phyloP scores from a whole-genome alignment of 192 early-diverging fungal species.

The Coemansia sp. region DNA sequence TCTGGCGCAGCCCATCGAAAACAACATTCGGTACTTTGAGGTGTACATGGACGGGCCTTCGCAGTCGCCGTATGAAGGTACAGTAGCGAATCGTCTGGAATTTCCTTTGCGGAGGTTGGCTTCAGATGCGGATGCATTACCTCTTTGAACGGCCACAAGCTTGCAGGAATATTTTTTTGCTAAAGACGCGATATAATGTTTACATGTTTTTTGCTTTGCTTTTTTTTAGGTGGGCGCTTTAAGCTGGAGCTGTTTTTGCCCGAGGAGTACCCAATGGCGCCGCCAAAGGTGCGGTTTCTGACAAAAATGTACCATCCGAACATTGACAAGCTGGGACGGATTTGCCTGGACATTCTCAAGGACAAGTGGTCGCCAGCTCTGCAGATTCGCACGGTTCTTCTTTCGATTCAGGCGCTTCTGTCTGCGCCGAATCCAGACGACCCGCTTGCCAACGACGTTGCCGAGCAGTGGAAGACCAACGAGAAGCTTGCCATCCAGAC shows the following conservation, averaged over 20 bases:
- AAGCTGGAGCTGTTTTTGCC: slow-evolving; percentile 95
- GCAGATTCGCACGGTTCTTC: slow-evolving; percentile 96
- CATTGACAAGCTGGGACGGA: slow-evolving; percentile 97
- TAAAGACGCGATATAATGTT: no score
- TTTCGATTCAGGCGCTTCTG: slow-evolving; percentile 95
- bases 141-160: neutral
- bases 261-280: slow-evolving; percentile 97
- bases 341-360: slow-evolving; percentile 98
- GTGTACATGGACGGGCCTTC: slow-evolving; percentile 89
- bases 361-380: slow-evolving; percentile 99
- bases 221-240: slow-evolving; percentile 83
- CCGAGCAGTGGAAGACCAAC: slow-evolving; percentile 98
- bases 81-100: neutral
- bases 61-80: slow-evolving; percentile 96
- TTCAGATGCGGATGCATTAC: neutral
- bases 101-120: neutral
- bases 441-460: slow-evolving; percentile 97
- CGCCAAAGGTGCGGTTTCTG: slow-evolving; percentile 97
- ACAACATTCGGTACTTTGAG: slow-evolving; percentile 97
- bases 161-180: no score
- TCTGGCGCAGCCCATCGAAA: slow-evolving; percentile 82
- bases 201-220: neutral
- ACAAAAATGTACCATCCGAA: slow-evolving; percentile 99
- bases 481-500: slow-evolving; percentile 88
- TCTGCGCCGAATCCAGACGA: slow-evolving; percentile 99